These are phyloP conservation scores for Hymenoscyphus occultus DNA, from an alignment of 2,329 filamentous ascomycete genomes.

Conservation along the genomic window DNA sequence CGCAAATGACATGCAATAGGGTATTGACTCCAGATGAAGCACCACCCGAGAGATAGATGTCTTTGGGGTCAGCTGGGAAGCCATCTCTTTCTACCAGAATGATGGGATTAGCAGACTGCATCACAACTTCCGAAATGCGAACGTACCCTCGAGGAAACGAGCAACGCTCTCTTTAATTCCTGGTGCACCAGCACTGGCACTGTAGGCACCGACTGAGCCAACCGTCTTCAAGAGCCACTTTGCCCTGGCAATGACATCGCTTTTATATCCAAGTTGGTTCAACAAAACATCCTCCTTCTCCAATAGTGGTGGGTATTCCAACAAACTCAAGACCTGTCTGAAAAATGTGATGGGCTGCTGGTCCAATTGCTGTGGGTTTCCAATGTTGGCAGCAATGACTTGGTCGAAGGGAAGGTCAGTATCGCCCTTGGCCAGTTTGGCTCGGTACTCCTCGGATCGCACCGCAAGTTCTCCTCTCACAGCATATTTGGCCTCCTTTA, in stretches of 20 bases:
- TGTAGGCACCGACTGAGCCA: slow-evolving; percentile 93
- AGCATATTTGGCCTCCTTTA: slow-evolving; percentile 88
- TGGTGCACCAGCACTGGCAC: slow-evolving; percentile 84
- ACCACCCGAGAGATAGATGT: slow-evolving; percentile 88
- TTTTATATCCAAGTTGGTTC: slow-evolving; percentile 77
- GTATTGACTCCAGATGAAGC: slow-evolving; percentile 95
- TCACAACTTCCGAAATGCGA: slow-evolving; percentile 62
- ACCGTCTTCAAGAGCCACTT: slow-evolving; percentile 76
- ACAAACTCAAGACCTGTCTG: slow-evolving; percentile 87
- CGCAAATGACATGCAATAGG: slow-evolving; percentile 84
- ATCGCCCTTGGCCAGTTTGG: slow-evolving; percentile 60
- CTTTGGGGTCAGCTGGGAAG: slow-evolving; percentile 73
- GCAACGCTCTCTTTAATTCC: slow-evolving; percentile 87
- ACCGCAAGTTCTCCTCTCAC: slow-evolving; percentile 94
- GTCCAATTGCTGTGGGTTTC: slow-evolving; percentile 97
- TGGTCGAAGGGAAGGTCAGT: slow-evolving; percentile 72
- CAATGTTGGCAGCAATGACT: slow-evolving; percentile 96
- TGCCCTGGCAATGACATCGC: slow-evolving; percentile 83
- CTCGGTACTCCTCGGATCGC: slow-evolving; percentile 87
- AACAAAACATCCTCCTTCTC: slow-evolving; percentile 78
- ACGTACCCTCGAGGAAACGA: slow-evolving; percentile 82
- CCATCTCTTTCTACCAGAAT: slow-evolving; percentile 69
- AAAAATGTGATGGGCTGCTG: slow-evolving; percentile 99
- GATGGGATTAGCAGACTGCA: slow-evolving; percentile 42
- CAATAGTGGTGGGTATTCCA: slow-evolving; percentile 85